Base-by-base conservation (phyloP, 805 yeast species). In the Candida rishiriensis region DNA sequence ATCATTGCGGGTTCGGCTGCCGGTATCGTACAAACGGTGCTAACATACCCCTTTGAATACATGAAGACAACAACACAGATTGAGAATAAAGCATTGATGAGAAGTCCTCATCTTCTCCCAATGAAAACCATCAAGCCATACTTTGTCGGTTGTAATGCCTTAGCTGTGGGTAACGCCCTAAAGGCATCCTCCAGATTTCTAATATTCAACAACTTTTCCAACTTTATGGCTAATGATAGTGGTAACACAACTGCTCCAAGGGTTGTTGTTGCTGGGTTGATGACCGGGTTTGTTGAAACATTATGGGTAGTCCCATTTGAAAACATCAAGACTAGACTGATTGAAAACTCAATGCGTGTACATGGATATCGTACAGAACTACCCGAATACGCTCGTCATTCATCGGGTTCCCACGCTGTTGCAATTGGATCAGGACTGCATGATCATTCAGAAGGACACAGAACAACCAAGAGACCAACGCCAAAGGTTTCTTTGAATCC, bases 271-370 rank as follows among this genome's bases (percentile, higher is more conserved):
- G 96, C 97, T 3, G 96, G 95, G 10, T 54, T 77, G 50, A 76
- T 88, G 69, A 85, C 96, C 5, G 98, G 96, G 2, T 72, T 85
- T 45, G 67, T 83, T 36, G 98, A 93, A 62, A 81, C 95, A 2
- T 50, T 89, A 30, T 77, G 85, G 73, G 79, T 91, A 17, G 85
- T 93, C 15, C 99, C 98, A 0, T 90, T 91, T 61, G 99, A 91
- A 58, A 86, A 83, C 56, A 72, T 88, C 52, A 88, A 88, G 59
- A 82, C 85, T 2, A 73, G 84, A 9, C 78, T 86, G 86, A 82
- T 88, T 48, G 95, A 88, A 55, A 81, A 84, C 57, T 71, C 81
- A 39, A 53, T 74, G 59, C 57, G 63, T 18, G 11, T 30, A 15
- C 54, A 58, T n/a, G 65, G 66, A 10, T 52, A 57, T 47, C 48